These are phyloP conservation scores for Clitopilus passeckerianus DNA, from an alignment of 768 basidiomycete genomes.

Conservation along the genomic window DNA sequence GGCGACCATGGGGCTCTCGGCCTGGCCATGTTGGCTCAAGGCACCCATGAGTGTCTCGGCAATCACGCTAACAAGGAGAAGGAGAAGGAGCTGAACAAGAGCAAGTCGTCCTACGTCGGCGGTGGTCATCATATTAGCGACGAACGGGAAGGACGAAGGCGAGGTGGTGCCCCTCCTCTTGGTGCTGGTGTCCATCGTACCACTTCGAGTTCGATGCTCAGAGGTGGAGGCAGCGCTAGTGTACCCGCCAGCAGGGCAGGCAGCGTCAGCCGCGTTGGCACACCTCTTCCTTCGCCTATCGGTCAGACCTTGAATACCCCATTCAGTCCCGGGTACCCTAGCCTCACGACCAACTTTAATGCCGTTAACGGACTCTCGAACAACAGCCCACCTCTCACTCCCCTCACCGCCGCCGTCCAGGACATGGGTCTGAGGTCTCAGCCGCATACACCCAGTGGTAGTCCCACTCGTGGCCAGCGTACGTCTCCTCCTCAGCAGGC, in stretches of 20 bases:
- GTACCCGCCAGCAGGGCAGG: slow-evolving; percentile 30
- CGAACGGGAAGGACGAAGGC: slow-evolving; percentile 14
- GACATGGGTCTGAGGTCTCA: slow-evolving; percentile 23
- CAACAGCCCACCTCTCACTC: slow-evolving; percentile 15
- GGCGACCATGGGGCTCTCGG: slow-evolving; percentile 94
- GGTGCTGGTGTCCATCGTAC: neutral
- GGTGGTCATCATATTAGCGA: slow-evolving; percentile 5
- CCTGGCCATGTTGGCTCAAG: slow-evolving; percentile 74
- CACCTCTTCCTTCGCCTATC: slow-evolving; percentile 15
- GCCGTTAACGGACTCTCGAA: neutral
- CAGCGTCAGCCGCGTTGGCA: slow-evolving; percentile 29
- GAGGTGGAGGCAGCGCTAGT: slow-evolving; percentile 18
- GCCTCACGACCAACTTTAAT: slow-evolving; percentile 5
- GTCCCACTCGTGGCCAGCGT: slow-evolving; percentile 8
- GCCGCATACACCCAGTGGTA: slow-evolving; percentile 20
- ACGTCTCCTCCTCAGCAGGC: slow-evolving; percentile 32
- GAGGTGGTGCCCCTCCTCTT: neutral
- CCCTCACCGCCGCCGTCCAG: slow-evolving; percentile 19
- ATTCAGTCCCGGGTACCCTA: slow-evolving; percentile 11
- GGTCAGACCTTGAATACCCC: slow-evolving; percentile 11
- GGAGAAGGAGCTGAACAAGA: slow-evolving; percentile 9
- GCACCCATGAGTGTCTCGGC: slow-evolving; percentile 45
- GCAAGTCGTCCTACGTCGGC: slow-evolving; percentile 1
- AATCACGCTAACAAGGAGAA: slow-evolving; percentile 6
- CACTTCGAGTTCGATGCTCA: slow-evolving; percentile 1